Evolutionary conservation across 2,329 filamentous ascomycete species (phyloP), one percentile per base, ranked within the genome.

Genomic region (Sporothrix schenckii): DNA sequence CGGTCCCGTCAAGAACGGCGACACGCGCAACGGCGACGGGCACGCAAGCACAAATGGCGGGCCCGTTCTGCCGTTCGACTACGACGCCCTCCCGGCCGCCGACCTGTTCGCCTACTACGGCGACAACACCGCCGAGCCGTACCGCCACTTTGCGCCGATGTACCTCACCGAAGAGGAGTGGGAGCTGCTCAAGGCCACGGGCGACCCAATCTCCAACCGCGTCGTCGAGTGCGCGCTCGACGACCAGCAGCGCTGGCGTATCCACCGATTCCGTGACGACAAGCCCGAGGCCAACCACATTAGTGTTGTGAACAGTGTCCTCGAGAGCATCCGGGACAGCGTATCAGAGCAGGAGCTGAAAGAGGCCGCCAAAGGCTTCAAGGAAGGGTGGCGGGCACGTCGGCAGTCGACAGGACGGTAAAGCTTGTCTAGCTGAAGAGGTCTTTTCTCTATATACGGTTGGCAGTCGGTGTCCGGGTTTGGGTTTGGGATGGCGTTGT

Each of bases 211-310:
- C n/a, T 88, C 97, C 77, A 91, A 94, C 73, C 86, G 92, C 67
- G 91, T 99, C 72, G 91, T 98, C 69, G 95, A 99, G 81, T 97
- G 93, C 78, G 93, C 89, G 77, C 88, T 93, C 80, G 93, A 97
- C 77, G 83, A 88, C 1, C 80, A 89, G 70, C 87, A 87, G 21
- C 84, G 89, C 27, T 99, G 95, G 95, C 88, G 93, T 71, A 92
- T 92, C 79, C 90, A 95, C 75, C 89, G 94, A 41, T 94, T 97
- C 80, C 87, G 95, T 68, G 94, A 98, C 76, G 95, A 99, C 80
- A 99, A 99, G 81, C 83, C 85, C 39, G 91, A 97, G 74, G 93
- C 92, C 0, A 99, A 99, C 77, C 94, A 98, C 80, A 90, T 92
- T 72, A 89, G 84, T 21, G 94, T 92, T 0, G 92, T 97, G 1